A percentile compares a stretch with the other conserved stretches of the same genome.
phyloP scores from a whole-genome alignment of 73 alveolate species.

The Paramecium sexaurelia region DNA sequence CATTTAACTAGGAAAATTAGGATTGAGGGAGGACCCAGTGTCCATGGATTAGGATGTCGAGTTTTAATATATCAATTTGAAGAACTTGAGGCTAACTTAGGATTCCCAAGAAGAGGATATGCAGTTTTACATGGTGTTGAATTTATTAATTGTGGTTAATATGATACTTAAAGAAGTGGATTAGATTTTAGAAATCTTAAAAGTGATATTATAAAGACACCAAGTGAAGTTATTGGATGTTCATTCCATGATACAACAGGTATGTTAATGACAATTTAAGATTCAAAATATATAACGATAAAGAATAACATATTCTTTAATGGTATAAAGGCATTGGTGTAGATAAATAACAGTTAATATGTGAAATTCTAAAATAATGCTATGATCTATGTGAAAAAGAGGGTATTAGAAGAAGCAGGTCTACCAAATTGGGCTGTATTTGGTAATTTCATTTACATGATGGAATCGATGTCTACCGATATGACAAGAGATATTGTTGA shows the following conservation, averaged over 20 bases:
- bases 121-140: conserved; percentile 58
- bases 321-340: conserved; percentile 55
- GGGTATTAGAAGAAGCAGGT: neutral
- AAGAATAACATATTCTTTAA: conserved; percentile 39
- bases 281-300: conserved; percentile 24
- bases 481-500: conserved; percentile 35
- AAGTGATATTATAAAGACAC: neutral
- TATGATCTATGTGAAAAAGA: conserved; percentile 13
- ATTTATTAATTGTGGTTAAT: conserved; percentile 58
- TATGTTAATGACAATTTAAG: neutral
- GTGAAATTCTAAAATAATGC: conserved; percentile 15
- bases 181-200: conserved; percentile 57
- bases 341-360: conserved; percentile 45
- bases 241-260: conserved; percentile 65
- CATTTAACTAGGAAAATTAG: conserved; percentile 61
- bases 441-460: neutral
- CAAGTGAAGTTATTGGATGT: conserved; percentile 24
- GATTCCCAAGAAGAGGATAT: conserved; percentile 52
- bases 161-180: conserved; percentile 46
- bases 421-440: conserved; percentile 37
- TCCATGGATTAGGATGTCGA: conserved; percentile 53
- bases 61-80: conserved; percentile 21
- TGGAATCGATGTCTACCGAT: neutral
- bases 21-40: conserved; percentile 18
- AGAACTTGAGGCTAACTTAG: conserved; percentile 11